These are phyloP conservation scores for Daldinia sp. DNA, from an alignment of 2,329 filamentous ascomycete species.

Conservation along the genomic window DNA sequence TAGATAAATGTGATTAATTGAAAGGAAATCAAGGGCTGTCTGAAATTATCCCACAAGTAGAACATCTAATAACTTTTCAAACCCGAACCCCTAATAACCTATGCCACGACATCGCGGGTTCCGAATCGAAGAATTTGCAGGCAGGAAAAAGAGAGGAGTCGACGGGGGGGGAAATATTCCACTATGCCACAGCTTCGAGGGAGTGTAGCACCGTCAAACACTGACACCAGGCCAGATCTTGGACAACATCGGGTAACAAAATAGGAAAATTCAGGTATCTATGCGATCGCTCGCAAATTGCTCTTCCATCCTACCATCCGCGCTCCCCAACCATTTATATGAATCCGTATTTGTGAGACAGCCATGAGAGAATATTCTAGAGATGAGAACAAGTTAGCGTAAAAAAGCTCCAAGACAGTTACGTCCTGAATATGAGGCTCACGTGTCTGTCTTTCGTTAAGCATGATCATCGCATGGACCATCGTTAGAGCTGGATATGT, in stretches of 20 bases:
- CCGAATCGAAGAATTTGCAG: constrained; percentile 30
- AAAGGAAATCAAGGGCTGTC: constrained; percentile 31
- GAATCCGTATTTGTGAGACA: constrained; percentile 9
- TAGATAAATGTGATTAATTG: constrained; percentile 26
- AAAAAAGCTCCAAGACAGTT: not conserved
- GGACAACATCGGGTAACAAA: constrained; percentile 23
- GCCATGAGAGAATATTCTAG: not conserved
- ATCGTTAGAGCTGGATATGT: not conserved
- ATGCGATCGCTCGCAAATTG: constrained; percentile 44
- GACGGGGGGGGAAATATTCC: constrained; percentile 5
- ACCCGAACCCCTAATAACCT: constrained; percentile 10
- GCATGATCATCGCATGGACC: constrained; percentile 25
- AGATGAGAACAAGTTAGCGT: constrained; percentile 16
- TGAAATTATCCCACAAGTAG: constrained; percentile 21
- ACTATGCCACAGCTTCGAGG: constrained; percentile 5
- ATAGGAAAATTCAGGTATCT: constrained; percentile 30
- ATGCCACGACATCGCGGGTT: constrained; percentile 9
- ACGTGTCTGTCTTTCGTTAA: constrained; percentile 14
- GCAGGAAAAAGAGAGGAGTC: constrained; percentile 19
- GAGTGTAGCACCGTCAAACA: constrained; percentile 13
- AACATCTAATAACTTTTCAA: constrained; percentile 11
- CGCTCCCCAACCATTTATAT: constrained; percentile 20
- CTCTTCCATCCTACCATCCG: constrained; percentile 36
- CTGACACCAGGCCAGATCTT: constrained; percentile 27
- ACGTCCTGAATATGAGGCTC: not conserved